These are phyloP conservation scores for Zasmidium citrigriseum DNA, from an alignment of 2,329 filamentous ascomycete genomes.

Conservation along the genomic window DNA sequence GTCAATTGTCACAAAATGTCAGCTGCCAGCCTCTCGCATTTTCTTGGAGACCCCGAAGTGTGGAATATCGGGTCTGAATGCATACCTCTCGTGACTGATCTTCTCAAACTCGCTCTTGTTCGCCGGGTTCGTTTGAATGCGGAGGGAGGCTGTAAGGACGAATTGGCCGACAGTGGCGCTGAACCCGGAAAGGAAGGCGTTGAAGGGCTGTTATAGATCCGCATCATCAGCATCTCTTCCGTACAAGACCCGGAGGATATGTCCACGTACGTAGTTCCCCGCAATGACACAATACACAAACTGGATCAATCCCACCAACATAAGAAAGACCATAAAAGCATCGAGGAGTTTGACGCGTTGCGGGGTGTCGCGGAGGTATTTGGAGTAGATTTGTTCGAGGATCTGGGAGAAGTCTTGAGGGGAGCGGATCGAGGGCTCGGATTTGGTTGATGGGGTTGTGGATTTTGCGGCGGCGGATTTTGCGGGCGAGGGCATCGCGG, in stretches of 20 bases:
- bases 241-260: neutral
- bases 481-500: conserved; percentile 20
- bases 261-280: conserved; percentile 82
- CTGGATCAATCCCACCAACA: conserved; percentile 83
- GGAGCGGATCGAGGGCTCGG: conserved; percentile 21
- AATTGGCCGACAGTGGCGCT: conserved; percentile 94
- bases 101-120: conserved; percentile 76
- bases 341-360: conserved; percentile 93
- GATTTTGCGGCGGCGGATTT: conserved; percentile 23
- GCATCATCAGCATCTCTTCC: neutral
- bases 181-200: conserved; percentile 96
- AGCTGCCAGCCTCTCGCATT: neutral
- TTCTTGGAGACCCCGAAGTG: too few species aligned
- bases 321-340: conserved; percentile 83
- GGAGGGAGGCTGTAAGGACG: conserved; percentile 84
- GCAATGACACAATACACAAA: conserved; percentile 90
- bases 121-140: conserved; percentile 86
- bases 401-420: conserved; percentile 57
- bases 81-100: conserved; percentile 79
- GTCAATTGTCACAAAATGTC: conserved; percentile 10
- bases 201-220: conserved; percentile 78
- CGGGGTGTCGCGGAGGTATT: conserved; percentile 79
- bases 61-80: too few species aligned
- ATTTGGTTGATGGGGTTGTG: conserved; percentile 27
- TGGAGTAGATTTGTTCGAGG: conserved; percentile 68